Conservation (phyloP, 148 eudicot species). For the Camellia granthamiana region DNA sequence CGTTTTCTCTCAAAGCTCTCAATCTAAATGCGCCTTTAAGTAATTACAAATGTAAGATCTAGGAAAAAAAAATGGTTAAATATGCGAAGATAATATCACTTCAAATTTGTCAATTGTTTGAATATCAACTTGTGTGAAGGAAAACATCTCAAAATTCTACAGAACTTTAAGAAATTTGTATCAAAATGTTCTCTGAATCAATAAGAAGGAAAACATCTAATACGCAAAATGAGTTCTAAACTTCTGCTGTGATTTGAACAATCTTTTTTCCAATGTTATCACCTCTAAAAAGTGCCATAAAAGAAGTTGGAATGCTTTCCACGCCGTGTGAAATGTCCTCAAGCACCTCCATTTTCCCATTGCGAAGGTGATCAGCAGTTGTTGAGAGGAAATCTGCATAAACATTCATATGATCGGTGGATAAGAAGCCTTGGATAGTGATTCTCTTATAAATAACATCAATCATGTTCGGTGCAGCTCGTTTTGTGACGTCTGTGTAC, state of each 20-base stretch:
- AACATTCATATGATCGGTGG: slow-evolving; percentile 18
- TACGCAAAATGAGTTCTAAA: slow-evolving; percentile 5
- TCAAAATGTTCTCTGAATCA: too few species aligned
- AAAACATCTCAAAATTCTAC: not conserved
- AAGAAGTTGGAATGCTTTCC: slow-evolving; percentile 42
- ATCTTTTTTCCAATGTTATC: slow-evolving; percentile 46
- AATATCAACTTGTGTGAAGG: not conserved
- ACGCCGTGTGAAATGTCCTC: slow-evolving; percentile 41
- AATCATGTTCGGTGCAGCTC: slow-evolving; percentile 39
- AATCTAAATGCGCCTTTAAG: not conserved
- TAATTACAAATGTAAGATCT: too few species aligned
- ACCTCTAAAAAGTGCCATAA: slow-evolving; percentile 40
- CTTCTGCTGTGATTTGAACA: slow-evolving; percentile 36
- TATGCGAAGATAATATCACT: not conserved
- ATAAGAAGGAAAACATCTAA: too few species aligned
- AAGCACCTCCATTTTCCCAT: slow-evolving; percentile 34
- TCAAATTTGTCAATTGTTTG: not conserved
- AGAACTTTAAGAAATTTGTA: not conserved
- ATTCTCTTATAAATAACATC: slow-evolving; percentile 47
- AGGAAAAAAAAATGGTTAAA: too few species aligned
- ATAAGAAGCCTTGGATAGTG: slow-evolving; percentile 46
- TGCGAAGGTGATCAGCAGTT: slow-evolving; percentile 32
- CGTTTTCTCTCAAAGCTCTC: not conserved
- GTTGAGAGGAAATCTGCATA: slow-evolving; percentile 32
- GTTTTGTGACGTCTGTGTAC: slow-evolving; percentile 24